These are phyloP conservation scores for Apophysomyces ossiformis DNA, from an alignment of 371 early-diverging fungal species.

Conservation along the genomic window DNA sequence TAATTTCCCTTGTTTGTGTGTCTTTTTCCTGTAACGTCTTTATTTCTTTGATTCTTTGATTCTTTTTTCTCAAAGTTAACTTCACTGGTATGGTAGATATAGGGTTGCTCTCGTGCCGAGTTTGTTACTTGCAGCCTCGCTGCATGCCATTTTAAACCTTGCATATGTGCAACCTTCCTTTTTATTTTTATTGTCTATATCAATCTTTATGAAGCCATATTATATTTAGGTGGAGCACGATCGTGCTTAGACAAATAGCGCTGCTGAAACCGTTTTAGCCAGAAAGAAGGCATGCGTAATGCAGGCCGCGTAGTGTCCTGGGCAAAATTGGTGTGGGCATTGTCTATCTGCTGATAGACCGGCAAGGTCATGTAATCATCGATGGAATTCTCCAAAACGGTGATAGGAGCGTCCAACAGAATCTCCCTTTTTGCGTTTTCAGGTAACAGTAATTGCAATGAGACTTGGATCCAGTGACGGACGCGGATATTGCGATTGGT, in stretches of 20 bases:
- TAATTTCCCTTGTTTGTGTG: no score
- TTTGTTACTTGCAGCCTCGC: no score
- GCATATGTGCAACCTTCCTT: no score
- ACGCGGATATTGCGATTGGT: constrained; percentile 41
- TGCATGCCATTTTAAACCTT: no score
- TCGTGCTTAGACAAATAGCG: background rate
- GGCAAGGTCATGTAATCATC: constrained; percentile 37
- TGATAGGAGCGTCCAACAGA: constrained; percentile 38
- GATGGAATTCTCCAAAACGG: constrained; percentile 26
- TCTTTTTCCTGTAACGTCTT: no score
- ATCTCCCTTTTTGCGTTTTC: constrained; percentile 32
- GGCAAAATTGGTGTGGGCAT: background rate
- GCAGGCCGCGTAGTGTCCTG: no score
- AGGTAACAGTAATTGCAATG: constrained; percentile 22
- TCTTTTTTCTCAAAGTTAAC: no score
- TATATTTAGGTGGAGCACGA: background rate
- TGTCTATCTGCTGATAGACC: constrained; percentile 20
- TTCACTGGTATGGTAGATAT: no score
- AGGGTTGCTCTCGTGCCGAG: no score
- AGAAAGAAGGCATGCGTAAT: background rate
- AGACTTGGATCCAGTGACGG: constrained; percentile 47
- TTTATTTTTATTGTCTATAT: no score
- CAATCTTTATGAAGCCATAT: background rate
- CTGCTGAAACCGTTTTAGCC: background rate
- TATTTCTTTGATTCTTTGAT: no score